Conservation (phyloP, 495 filamentous ascomycete species). For the Annulohypoxylon stygium region DNA sequence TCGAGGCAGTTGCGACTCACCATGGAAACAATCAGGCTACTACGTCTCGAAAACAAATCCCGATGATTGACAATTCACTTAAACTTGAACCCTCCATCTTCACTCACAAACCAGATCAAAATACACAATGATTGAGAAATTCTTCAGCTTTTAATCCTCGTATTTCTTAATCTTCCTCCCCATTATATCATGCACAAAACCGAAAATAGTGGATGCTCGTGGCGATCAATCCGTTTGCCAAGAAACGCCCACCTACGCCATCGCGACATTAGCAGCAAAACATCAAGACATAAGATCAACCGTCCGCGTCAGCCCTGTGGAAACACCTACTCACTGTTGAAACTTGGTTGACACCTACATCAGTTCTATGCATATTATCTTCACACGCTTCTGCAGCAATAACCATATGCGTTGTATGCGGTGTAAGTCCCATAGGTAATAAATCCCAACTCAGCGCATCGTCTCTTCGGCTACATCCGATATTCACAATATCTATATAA, state of each 20-base stretch:
- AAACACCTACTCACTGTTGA: conserved; percentile 2
- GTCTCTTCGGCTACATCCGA: conserved; percentile 1
- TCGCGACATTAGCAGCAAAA: conserved; percentile 29
- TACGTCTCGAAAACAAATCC: conserved; percentile 3
- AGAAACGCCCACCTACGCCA: conserved; percentile 23
- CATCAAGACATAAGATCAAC: conserved; percentile 21
- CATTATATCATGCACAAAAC: conserved; percentile 32
- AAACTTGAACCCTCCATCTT: background rate
- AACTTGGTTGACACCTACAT: conserved; percentile 18
- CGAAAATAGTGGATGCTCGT: conserved; percentile 22
- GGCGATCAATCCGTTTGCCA: conserved; percentile 39
- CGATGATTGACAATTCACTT: background rate
- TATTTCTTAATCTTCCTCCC: conserved; percentile 5
- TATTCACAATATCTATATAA: background rate
- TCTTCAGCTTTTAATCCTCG: conserved; percentile 19
- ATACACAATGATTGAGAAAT: background rate
- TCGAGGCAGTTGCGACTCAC: background rate
- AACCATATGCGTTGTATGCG: conserved; percentile 1
- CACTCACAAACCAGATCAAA: background rate
- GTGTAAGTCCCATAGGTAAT: background rate
- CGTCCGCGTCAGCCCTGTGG: conserved; percentile 41
- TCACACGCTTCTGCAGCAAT: conserved; percentile 6
- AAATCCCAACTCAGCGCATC: background rate
- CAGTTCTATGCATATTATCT: conserved; percentile 18
- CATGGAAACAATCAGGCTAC: background rate